phyloP scores from a whole-genome alignment of 1,139 yeast genomes.

The Geotrichum klebahnii region DNA sequence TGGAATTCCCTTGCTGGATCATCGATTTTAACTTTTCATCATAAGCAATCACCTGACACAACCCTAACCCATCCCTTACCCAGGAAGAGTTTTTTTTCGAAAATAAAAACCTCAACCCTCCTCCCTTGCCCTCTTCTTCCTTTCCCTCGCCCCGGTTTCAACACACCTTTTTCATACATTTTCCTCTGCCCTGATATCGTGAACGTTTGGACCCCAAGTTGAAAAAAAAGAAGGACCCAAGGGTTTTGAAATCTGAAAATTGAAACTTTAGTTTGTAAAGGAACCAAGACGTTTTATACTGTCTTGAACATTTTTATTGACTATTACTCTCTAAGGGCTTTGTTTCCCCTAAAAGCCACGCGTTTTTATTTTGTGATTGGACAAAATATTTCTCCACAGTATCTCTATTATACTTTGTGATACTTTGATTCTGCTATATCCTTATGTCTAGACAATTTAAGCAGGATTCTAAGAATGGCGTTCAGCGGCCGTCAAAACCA shows the following conservation, averaged over 20 bases:
- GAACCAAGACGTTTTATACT: background rate
- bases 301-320: background rate
- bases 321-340: background rate
- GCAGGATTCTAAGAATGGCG: constrained; percentile 1
- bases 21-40: background rate
- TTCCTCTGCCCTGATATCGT: constrained; percentile 19
- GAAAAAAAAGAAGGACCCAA: background rate
- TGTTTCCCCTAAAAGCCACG: background rate
- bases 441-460: constrained; percentile 10
- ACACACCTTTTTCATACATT: constrained; percentile 10
- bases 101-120: constrained; percentile 18
- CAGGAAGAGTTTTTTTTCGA: constrained; percentile 1
- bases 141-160: constrained; percentile 17
- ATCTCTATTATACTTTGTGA: background rate
- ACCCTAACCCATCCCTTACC: constrained; percentile 14
- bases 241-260: background rate
- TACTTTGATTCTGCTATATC: too few relatives aligned
- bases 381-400: background rate
- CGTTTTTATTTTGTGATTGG: background rate
- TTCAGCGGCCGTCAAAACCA: constrained; percentile 1
- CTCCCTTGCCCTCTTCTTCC: constrained; percentile 19
- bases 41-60: too few relatives aligned
- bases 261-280: background rate
- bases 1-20: too few relatives aligned
- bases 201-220: constrained; percentile 5